Base-by-base conservation (phyloP, 75 land plant species). In the Azolla pinnata region DNA sequence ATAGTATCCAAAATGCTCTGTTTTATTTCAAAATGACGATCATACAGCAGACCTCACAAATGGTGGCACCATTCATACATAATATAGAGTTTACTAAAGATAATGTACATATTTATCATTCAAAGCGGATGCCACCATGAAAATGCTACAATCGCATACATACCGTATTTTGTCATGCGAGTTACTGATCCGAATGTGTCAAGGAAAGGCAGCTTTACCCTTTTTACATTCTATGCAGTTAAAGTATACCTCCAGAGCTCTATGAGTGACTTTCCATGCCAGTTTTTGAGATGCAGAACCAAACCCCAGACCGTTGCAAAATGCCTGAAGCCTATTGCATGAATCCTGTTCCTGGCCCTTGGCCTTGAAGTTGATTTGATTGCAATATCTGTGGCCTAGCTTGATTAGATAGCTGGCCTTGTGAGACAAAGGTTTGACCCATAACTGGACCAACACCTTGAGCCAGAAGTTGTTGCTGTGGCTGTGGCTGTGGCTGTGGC, bases 311-410 rank as follows among this genome's bases (percentile, higher is more conserved):
- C 42, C 42, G 42, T 14, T 38, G 7, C 12, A 38, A 38, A 38
- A 38, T 38, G 42, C 42, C 42, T 38, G 7, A 38, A 14, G 42
- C 14, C 21, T 17, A 46, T 23, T 46, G 49, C 49, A 46, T 4
- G 14, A 46, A 46, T 2, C 49, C 49, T 18, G 12, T 74, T 53
- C 58, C 42, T 45, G 65, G 69, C 8, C 72, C 84, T 42, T 75
- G 77, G 2, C 77, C 63, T 42, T 61, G 34, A 32, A 75, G 48
- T 46, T 76, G 79, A 5, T 71, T 71, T 55, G 82, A 82, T 16
- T 79, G 57, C 53, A 79, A 60, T n/a, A 81, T 28, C 40, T 79
- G 84, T 3, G 82, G 32, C 48, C 89, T 68, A 24, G 74, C 72
- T 21, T 67, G 73, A 38, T 45, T 47, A n/a, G 69, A 21, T 18